A percentile compares a stretch with the other conserved stretches of the same genome.
phyloP scores from a whole-genome alignment of 129 eudicot species.

The Kitagawia praeruptora region DNA sequence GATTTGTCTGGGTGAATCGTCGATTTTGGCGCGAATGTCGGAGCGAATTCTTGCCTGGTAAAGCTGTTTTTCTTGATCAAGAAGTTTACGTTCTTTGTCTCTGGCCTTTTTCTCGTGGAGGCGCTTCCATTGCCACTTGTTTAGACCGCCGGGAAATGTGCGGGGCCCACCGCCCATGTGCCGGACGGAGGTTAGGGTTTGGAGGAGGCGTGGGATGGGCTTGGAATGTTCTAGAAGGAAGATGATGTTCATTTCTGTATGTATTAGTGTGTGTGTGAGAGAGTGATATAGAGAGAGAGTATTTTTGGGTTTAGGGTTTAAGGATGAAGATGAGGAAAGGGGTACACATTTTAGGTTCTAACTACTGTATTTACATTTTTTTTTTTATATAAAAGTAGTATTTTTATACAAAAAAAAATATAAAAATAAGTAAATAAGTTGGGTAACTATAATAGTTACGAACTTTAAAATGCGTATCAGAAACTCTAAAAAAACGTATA shows the following conservation, averaged over 20 bases:
- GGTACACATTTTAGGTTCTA: no score
- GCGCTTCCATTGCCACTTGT: constrained; percentile 98
- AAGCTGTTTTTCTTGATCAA: constrained; percentile 75
- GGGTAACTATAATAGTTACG: no score
- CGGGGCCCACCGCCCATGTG: constrained; percentile 96
- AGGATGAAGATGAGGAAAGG: background rate
- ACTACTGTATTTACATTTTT: no score
- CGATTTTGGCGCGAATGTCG: constrained; percentile 60
- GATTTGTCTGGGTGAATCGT: constrained; percentile 7
- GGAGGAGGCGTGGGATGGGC: constrained; percentile 13
- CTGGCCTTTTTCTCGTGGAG: constrained; percentile 86
- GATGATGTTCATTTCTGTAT: constrained; percentile 24
- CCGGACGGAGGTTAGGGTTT: constrained; percentile 48
- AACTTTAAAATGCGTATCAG: no score
- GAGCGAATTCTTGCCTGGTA: constrained; percentile 83
- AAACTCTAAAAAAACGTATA: no score
- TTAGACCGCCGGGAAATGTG: constrained; percentile 86
- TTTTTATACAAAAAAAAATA: no score
- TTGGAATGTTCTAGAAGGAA: constrained; percentile 26
- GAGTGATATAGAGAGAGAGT: background rate
- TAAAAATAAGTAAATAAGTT: no score
- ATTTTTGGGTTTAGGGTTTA: constrained; percentile 34
- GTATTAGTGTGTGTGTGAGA: background rate
- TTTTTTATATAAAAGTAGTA: no score
- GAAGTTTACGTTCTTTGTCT: constrained; percentile 80